A percentile compares a stretch with the other conserved stretches of the same genome.
These are phyloP conservation scores for Mycosphaerella arachidis DNA, from an alignment of 2,329 filamentous ascomycete species.

Conservation along the genomic window DNA sequence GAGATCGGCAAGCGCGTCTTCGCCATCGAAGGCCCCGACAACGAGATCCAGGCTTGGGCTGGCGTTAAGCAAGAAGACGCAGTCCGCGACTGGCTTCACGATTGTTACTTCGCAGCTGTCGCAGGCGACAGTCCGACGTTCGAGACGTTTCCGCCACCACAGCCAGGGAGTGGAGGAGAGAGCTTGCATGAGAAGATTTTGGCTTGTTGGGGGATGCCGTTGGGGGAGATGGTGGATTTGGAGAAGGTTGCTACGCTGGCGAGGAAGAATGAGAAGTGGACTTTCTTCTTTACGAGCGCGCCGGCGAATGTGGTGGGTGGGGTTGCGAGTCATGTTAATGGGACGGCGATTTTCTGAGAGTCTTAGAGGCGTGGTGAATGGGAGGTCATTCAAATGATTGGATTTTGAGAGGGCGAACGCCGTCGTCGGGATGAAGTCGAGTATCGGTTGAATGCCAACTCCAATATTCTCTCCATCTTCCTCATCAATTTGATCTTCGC, in stretches of 20 bases:
- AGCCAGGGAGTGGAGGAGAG: slow-evolving; percentile 30
- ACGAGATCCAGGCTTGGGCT: slow-evolving; percentile 38
- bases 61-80: slow-evolving; percentile 52
- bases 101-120: slow-evolving; percentile 63
- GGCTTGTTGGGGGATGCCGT: slow-evolving; percentile 50
- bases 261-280: slow-evolving; percentile 50
- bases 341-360: slow-evolving; percentile 36
- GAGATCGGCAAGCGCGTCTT: slow-evolving; percentile 40
- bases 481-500: too few relatives aligned
- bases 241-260: slow-evolving; percentile 54
- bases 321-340: slow-evolving; percentile 43
- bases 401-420: too few relatives aligned
- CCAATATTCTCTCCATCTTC: too few relatives aligned
- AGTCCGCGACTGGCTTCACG: slow-evolving; percentile 63
- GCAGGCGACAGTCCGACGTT: slow-evolving; percentile 61
- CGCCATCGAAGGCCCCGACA: slow-evolving; percentile 41
- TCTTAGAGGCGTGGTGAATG: not conserved
- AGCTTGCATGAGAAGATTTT: slow-evolving; percentile 48
- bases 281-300: slow-evolving; percentile 58
- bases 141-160: slow-evolving; percentile 55
- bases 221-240: slow-evolving; percentile 56
- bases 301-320: slow-evolving; percentile 56
- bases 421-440: too few relatives aligned
- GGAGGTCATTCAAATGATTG: too few relatives aligned
- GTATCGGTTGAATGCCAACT: too few relatives aligned